Base-by-base conservation (phyloP, 2,329 filamentous ascomycete genomes). In the Bipolaris bicolor region DNA sequence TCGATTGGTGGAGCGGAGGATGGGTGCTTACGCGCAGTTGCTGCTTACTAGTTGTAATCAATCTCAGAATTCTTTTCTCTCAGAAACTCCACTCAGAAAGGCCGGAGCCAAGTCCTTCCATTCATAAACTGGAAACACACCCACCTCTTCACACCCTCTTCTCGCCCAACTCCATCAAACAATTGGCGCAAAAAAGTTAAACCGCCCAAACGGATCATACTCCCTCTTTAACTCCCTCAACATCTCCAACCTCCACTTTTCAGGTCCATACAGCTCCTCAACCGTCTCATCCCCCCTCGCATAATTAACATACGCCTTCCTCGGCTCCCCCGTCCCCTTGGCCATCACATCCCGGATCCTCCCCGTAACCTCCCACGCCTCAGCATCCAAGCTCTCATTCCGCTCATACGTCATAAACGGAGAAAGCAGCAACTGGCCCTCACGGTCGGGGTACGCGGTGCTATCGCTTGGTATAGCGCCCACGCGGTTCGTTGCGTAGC, bases 251-350 rank as follows among this genome's bases (percentile, higher is more conserved):
- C 73, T 60, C 74, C 73, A 75, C 7, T 57, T 9, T 37, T 77
- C 73, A 51, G 69, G 67, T 10, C 74, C 76, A 55, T 77, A 78
- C 13, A 74, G 15, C 0, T 58, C 63, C 55, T 74, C 64, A 3
- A 69, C 50, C 20, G 62, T 62, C 37, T 75, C 72, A n/a, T 70
- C 67, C 1, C 68, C 69, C 16, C 57, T 59, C 2, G 68, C 68
- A 53, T 76, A 77, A 49, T 77, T 76, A 6, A 76, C 64, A 54
- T 77, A 77, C 3, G 68, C 63, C 6, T 44, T 47, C 18, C 61
- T 29, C 2, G 43, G 52, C 34, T 55, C 52, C 0, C 53, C 61
- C 11, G 57, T 61, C 2, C 60, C 62, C 11, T 63, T 24, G 1
- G 63, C 39, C 34, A 68, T 48, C 9, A 57, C 34, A 5, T 47